Evolutionary conservation across 139 green algal species (phyloP), one percentile per base, ranked within the genome.

Genomic region (Ettlia oleoabundans): DNA sequence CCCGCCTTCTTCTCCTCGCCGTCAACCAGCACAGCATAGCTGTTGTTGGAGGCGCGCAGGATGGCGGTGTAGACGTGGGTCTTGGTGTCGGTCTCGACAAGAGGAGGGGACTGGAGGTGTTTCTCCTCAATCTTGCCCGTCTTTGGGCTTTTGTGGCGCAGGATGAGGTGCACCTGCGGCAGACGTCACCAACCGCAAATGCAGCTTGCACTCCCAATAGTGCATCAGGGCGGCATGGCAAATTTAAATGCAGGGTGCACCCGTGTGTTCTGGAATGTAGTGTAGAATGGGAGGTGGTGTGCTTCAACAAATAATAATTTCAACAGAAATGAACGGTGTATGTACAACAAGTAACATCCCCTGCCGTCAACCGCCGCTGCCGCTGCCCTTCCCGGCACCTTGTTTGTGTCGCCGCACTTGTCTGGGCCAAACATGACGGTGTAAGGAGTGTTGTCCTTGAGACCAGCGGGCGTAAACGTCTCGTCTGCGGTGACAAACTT

Each of bases 401-500:
- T 93, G 90, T 93, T 90, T 24, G 90, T 94, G 55, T 71, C 88
- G 62, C 97, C 97, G 87, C 97, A 99, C 88, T 98, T 99, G 88
- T 99, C 97, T 7, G 97, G 96, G 35, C 97, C 97, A 86, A 99
- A 99, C 97, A 99, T 99, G 86, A 99, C 89, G 24, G 90, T 94
- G 93, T 99, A 99, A 15, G 95, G 93, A 3, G 96, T 97, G 26
- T 96, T 87, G 67, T 95, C 86, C 42, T 87, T 88, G 22, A 98
- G 85, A 3, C 87, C 86, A 28, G 84, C 71, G 22, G 88, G 83
- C 7, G 83, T 90, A 82, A 95, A 95, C 40, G 68, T 86, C 3
- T 74, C 82, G 18, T 88, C 80, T 21, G 88, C 83, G 19, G 82
- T 96, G 28, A 98, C 51, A 65, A 97, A 96, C 89, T 98, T 98